phyloP scores from a whole-genome alignment of 2,329 filamentous ascomycete species.

The Talaromyces albobiverticillius region DNA sequence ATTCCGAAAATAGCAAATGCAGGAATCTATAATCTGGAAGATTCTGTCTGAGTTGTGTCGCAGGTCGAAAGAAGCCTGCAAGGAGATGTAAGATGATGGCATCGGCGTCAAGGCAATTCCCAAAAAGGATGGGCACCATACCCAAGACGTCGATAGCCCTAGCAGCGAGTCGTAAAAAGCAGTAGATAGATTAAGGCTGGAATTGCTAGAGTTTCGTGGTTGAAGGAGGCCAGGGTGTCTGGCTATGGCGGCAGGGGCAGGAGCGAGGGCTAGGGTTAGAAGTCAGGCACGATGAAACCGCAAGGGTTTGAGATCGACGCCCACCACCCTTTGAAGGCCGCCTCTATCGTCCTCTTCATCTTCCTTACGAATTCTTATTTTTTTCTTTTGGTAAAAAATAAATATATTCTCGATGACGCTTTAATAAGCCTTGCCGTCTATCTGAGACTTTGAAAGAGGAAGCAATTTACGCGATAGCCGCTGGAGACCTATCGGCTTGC shows the following conservation, averaged over 20 bases:
- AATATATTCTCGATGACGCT: too few species aligned
- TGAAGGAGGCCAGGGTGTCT: background rate
- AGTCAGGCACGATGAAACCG: conserved; percentile 5
- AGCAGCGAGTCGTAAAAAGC: background rate
- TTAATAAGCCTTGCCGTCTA: background rate
- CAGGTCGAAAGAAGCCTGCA: background rate
- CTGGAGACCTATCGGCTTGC: too few species aligned
- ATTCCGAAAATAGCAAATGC: conserved; percentile 6
- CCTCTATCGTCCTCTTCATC: background rate
- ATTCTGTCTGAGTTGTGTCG: conserved; percentile 11
- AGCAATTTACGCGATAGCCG: too few species aligned
- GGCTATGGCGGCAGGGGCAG: background rate
- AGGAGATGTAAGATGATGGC: background rate
- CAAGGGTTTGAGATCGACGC: conserved; percentile 1
- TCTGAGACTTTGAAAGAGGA: too few species aligned
- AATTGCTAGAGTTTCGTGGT: background rate
- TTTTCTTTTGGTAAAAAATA: background rate
- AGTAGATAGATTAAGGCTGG: background rate
- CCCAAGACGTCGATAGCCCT: background rate
- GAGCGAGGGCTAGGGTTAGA: conserved; percentile 10
- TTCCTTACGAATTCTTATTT: background rate
- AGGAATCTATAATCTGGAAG: background rate
- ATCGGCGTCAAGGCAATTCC: background rate
- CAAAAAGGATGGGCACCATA: background rate
- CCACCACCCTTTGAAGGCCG: background rate